These are phyloP conservation scores for Phytophthora pistaciae DNA, from an alignment of 352 stramenopile species.

Conservation along the genomic window DNA sequence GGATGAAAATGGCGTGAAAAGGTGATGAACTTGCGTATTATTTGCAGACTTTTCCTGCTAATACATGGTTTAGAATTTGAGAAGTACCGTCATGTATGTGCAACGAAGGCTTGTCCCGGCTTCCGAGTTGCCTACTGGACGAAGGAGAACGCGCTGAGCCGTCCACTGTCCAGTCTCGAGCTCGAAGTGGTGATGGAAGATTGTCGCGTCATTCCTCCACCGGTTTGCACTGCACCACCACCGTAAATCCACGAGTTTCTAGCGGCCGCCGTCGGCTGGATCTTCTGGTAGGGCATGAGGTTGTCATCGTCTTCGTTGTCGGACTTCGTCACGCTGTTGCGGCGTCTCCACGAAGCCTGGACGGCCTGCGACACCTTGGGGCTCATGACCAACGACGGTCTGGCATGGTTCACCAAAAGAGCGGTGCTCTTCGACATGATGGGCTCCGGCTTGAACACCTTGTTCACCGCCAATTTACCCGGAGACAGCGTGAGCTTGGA, in stretches of 20 bases:
- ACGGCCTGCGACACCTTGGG: slow-evolving; percentile 52
- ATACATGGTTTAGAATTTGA: slow-evolving; percentile 8
- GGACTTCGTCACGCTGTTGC: slow-evolving; percentile 33
- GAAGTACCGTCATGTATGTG: background rate
- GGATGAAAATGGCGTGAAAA: slow-evolving; percentile 4
- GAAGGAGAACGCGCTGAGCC: slow-evolving; percentile 40
- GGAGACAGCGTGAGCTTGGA: slow-evolving; percentile 12
- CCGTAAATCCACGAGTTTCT: slow-evolving; percentile 24
- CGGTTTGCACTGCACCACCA: background rate
- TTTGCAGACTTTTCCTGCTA: slow-evolving; percentile 13
- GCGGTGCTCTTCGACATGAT: slow-evolving; percentile 31
- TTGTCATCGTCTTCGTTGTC: slow-evolving; percentile 26
- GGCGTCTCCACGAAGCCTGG: slow-evolving; percentile 51
- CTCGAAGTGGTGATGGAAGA: slow-evolving; percentile 25
- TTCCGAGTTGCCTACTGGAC: slow-evolving; percentile 26
- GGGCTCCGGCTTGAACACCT: slow-evolving; percentile 25
- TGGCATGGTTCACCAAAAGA: slow-evolving; percentile 5
- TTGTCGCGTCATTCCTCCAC: slow-evolving; percentile 4
- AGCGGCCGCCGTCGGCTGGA: background rate
- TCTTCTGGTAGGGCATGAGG: slow-evolving; percentile 48
- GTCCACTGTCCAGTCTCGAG: slow-evolving; percentile 31
- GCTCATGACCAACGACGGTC: slow-evolving; percentile 34
- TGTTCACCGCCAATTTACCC: slow-evolving; percentile 26
- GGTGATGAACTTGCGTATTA: slow-evolving; percentile 23
- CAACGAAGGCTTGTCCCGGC: background rate